phyloP scores from a whole-genome alignment of 495 filamentous ascomycete species.

The Usnea hakonensis region DNA sequence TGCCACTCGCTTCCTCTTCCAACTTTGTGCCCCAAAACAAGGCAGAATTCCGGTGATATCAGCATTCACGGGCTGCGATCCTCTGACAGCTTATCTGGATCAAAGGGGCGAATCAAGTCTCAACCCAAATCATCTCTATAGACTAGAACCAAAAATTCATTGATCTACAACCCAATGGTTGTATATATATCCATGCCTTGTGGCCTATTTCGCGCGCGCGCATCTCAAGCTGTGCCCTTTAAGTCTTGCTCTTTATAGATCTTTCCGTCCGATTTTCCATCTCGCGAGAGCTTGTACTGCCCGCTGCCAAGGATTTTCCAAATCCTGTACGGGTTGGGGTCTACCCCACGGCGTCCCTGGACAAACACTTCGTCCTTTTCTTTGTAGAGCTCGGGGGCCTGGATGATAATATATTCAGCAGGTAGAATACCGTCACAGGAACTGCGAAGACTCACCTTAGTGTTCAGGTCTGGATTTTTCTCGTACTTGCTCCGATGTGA shows the following conservation, averaged over 20 bases:
- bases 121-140: too few species aligned
- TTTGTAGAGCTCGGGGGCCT: not conserved
- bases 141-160: not conserved
- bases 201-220: too few species aligned
- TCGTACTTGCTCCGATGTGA: not conserved
- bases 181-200: too few species aligned
- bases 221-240: too few species aligned
- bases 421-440: not conserved
- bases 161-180: not conserved
- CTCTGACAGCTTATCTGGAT: too few species aligned
- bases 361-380: not conserved
- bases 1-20: too few species aligned
- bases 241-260: slow-evolving; percentile 3
- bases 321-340: slow-evolving; percentile 10
- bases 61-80: not conserved
- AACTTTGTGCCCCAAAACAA: not conserved
- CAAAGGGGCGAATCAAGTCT: too few species aligned
- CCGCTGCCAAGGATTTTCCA: slow-evolving; percentile 1
- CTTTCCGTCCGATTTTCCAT: slow-evolving; percentile 2
- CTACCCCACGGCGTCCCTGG: slow-evolving; percentile 6
- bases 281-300: slow-evolving; percentile 9
- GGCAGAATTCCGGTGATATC: not conserved
- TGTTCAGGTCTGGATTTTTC: not conserved
- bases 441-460: not conserved
- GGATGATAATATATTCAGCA: not conserved